Conservation (phyloP, 345 rosid species). For the Syzygium grande region DNA sequence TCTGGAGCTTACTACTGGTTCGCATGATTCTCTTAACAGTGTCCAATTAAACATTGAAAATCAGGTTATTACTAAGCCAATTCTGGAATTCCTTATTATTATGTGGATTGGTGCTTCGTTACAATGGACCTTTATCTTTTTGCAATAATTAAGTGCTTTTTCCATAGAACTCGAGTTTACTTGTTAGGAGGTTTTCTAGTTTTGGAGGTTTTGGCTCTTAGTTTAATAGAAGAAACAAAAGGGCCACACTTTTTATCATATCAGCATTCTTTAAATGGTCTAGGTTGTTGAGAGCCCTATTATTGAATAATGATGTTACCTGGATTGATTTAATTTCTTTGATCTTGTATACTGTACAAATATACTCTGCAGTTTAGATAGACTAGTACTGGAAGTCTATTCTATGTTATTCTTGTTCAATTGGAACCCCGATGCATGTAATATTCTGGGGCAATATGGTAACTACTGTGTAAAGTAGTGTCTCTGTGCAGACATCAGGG, state of each 20-base stretch:
- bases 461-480: neutral
- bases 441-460: neutral
- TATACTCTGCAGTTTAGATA: neutral
- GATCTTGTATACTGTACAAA: neutral
- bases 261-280: neutral
- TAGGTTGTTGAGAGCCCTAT: neutral
- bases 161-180: neutral
- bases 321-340: neutral
- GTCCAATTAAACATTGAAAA: slow-evolving; percentile 54
- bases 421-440: neutral
- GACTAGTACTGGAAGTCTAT: neutral
- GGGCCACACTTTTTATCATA: neutral
- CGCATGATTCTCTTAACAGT: slow-evolving; percentile 38
- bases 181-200: neutral
- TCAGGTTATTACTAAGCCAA: slow-evolving; percentile 42
- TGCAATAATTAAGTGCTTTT: neutral
- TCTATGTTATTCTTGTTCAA: neutral
- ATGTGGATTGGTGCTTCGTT: neutral
- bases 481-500: neutral
- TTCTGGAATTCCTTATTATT: neutral
- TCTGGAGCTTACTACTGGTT: slow-evolving; percentile 48
- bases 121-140: neutral
- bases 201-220: neutral
- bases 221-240: neutral
- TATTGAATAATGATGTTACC: neutral